A percentile compares a stretch with the other conserved stretches of the same genome.
Conservation (phyloP, 1,139 yeast species). For the Wickerhamomyces sp. region DNA sequence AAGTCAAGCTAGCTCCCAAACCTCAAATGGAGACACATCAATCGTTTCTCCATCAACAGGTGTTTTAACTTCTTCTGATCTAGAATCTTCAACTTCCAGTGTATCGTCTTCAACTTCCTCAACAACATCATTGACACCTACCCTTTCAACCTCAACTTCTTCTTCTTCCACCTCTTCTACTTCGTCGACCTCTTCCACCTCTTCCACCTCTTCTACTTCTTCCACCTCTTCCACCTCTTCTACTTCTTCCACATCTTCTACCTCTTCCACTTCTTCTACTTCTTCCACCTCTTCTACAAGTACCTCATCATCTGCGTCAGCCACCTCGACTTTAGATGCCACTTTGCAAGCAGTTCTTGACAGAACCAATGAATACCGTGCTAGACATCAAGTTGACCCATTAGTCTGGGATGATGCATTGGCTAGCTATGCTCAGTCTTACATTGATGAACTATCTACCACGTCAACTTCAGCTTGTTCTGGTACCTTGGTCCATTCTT, state of each 20-base stretch:
- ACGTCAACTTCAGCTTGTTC: slow-evolving; percentile 36
- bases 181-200: background rate
- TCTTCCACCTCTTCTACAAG: background rate
- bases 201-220: background rate
- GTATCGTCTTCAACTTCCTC: background rate
- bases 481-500: slow-evolving; percentile 50
- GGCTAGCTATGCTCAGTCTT: slow-evolving; percentile 36
- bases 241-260: background rate
- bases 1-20: too few species aligned
- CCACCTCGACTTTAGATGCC: slow-evolving; percentile 5
- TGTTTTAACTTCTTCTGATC: background rate
- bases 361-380: slow-evolving; percentile 49
- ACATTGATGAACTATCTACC: slow-evolving; percentile 34
- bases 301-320: too few species aligned
- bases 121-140: background rate
- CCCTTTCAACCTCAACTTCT: background rate
- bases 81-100: background rate
- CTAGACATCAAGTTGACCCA: slow-evolving; percentile 44
- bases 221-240: background rate
- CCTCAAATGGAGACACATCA: too few species aligned
- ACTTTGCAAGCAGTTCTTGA: slow-evolving; percentile 1
- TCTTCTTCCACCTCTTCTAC: background rate
- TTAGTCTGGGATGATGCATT: slow-evolving; percentile 47
- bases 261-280: background rate
- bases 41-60: too few species aligned